Conservation (phyloP, 139 green algal species). For the Chlamydomonas schloesseri region DNA sequence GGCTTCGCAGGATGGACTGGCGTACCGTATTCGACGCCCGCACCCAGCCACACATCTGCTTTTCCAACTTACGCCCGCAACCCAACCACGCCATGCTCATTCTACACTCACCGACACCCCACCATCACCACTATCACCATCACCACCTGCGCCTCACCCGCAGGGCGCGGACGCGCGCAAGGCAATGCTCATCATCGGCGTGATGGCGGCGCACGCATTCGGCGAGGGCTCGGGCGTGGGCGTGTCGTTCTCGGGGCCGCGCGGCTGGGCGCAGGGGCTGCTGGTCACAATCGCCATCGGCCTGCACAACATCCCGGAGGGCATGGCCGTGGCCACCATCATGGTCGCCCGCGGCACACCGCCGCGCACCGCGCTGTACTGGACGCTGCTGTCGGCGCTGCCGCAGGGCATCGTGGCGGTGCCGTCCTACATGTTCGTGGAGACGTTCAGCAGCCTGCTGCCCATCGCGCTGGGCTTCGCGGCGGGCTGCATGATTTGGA, state of each 20-base stretch:
- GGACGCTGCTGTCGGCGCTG: constrained; percentile 87
- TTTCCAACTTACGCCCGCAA: no score
- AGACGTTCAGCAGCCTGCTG: constrained; percentile 89
- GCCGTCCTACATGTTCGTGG: constrained; percentile 95
- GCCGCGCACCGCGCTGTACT: constrained; percentile 78
- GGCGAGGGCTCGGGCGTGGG: constrained; percentile 96
- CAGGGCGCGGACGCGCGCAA: constrained; percentile 84
- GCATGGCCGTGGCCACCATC: constrained; percentile 94
- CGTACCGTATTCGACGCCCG: no score
- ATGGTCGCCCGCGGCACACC: constrained; percentile 87
- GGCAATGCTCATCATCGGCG: constrained; percentile 91
- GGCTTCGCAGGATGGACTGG: no score
- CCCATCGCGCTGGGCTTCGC: constrained; percentile 96
- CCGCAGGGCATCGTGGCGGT: constrained; percentile 91
- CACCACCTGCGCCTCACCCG: no score
- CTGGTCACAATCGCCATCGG: constrained; percentile 97
- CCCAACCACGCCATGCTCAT: no score
- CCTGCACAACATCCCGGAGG: constrained; percentile 98
- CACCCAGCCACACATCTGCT: no score
- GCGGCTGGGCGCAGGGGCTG: constrained; percentile 88
- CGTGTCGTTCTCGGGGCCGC: constrained; percentile 83
- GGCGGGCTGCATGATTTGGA: constrained; percentile 99
- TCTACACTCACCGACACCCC: no score
- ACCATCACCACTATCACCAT: no score
- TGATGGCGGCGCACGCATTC: constrained; percentile 97